Evolutionary conservation across 768 basidiomycete species (phyloP).

Genomic region (Mycena sanguinolenta): DNA sequence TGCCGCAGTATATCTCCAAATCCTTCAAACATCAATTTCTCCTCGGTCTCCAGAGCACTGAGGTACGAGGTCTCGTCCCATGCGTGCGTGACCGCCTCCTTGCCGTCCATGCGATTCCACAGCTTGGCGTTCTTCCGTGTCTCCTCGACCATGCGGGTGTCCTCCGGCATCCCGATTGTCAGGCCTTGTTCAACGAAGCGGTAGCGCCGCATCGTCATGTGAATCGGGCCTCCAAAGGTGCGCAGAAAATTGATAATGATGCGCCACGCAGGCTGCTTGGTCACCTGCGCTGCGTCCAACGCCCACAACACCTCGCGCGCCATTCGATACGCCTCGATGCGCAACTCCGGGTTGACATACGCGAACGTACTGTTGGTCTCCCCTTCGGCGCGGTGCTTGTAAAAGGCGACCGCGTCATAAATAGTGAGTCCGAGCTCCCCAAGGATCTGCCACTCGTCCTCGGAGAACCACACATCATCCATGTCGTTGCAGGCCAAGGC

Average conservation of each 20-base stretch:
- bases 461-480: no score
- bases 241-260: neutral
- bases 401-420: neutral
- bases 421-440: neutral
- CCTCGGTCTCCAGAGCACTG: no score
- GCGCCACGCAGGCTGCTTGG: neutral
- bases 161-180: neutral
- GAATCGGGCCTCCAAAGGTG: neutral
- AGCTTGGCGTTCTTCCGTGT: no score
- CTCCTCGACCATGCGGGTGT: neutral
- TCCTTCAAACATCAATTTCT: no score
- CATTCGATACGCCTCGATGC: neutral
- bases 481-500: constrained; percentile 3
- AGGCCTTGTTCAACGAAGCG: neutral
- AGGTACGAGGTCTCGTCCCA: no score
- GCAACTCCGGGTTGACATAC: neutral
- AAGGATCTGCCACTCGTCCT: neutral
- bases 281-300: neutral
- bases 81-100: no score
- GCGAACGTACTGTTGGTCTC: neutral
- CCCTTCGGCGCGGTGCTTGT: no score
- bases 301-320: neutral
- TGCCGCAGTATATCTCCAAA: no score
- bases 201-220: constrained; percentile 7
- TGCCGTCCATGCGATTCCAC: neutral